Evolutionary conservation across 768 basidiomycete genomes (phyloP), one percentile per base, ranked within the genome.

Genomic region (Suillus weaverae): DNA sequence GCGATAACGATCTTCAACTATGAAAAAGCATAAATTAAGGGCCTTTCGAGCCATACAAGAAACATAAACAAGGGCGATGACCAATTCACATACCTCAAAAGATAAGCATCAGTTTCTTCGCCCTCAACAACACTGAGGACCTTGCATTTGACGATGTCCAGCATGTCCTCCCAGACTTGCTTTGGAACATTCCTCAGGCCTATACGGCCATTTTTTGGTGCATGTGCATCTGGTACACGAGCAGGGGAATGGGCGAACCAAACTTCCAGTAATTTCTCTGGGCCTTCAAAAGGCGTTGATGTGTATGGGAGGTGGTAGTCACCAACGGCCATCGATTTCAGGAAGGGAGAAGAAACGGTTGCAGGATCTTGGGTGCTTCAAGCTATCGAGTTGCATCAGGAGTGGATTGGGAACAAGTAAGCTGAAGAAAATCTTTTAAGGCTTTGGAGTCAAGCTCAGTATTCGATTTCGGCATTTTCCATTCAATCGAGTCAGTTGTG

Each of bases 81-180:
- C 32, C 48, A 57, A 22, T 48, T 38, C 41, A 79, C 87, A 70
- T 68, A 97, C 97, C 95, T 97, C 66, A 99, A 81, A 46, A 99
- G 84, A 81, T 99, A 99, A 32, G 97, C 97, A 73, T 99, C 97
- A 68, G 89, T 87, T 70, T 97, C 93, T n/a, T 83, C 78, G 65
- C 97, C 97, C 73, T 92, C 84, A 53, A 97, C 83, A 62, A 92
- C 88, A 73, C 89, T 97, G 75, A 99, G 85, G 44, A 99, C 92
- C 74, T 97, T 94, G 84, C 97, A 99, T 74, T 92, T 89, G 74
- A 99, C 97, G 68, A 97, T 92, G 78, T 89, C 89, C 66, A 99
- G 87, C 95, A 99, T 97, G 64, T 94, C 92, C 79, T 97, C 95
- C 97, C 97, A 99, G 38, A 91, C 81, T 36, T 82, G 77, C 65